These are phyloP conservation scores for Chenopodium suecicum DNA, from an alignment of 148 eudicot genomes.

Conservation along the genomic window DNA sequence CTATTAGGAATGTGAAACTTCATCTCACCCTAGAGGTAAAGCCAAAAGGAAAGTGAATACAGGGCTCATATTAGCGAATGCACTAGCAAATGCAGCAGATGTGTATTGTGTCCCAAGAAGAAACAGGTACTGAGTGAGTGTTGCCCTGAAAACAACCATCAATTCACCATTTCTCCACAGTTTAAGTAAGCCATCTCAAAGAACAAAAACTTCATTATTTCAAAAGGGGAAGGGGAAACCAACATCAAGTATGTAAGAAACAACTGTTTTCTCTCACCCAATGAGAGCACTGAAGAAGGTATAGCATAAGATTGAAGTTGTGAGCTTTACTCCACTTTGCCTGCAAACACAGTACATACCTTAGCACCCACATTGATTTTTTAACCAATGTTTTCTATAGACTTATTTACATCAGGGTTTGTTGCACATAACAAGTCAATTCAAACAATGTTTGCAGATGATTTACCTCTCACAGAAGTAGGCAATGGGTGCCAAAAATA, in stretches of 20 bases:
- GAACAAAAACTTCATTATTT: not conserved
- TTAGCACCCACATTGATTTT: not conserved
- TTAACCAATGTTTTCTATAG: too few relatives aligned
- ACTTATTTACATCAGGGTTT: not conserved
- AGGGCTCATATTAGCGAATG: conserved; percentile 67
- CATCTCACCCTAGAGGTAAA: conserved; percentile 52
- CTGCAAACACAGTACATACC: conserved; percentile 39
- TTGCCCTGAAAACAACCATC: conserved; percentile 46
- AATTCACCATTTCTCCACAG: conserved; percentile 1
- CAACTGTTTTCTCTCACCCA: conserved; percentile 36
- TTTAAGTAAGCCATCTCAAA: not conserved
- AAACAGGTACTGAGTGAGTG: conserved; percentile 55
- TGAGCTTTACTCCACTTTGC: conserved; percentile 51
- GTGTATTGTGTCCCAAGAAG: conserved; percentile 63
- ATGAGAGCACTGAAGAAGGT: conserved; percentile 69
- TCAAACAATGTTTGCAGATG: not conserved
- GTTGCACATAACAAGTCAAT: not conserved
- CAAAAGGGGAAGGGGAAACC: not conserved
- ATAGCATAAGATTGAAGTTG: conserved; percentile 36
- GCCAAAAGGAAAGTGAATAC: conserved; percentile 66
- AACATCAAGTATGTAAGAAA: not conserved
- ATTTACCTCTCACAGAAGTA: conserved; percentile 59
- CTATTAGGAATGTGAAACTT: not conserved
- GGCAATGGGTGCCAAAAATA: conserved; percentile 63
- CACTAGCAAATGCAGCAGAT: conserved; percentile 60